A percentile compares a stretch with the other conserved stretches of the same genome.
These are phyloP conservation scores for Solanum etuberosum DNA, from an alignment of 257 asterid species.

Conservation along the genomic window DNA sequence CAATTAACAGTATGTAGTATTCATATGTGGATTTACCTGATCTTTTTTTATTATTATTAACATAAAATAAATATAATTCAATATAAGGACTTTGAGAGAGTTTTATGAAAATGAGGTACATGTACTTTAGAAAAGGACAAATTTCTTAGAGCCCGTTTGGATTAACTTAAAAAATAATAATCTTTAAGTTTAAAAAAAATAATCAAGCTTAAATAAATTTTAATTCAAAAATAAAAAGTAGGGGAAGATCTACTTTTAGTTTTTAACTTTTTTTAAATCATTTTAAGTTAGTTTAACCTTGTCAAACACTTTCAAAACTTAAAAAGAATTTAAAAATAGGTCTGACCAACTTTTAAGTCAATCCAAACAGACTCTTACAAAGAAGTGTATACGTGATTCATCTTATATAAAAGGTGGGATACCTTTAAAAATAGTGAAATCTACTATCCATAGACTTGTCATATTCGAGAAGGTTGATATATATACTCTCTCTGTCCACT, in stretches of 20 bases:
- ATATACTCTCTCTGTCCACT: too few species aligned
- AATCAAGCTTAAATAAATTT: too few species aligned
- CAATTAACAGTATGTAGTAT: background rate
- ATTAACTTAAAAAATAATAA: too few species aligned
- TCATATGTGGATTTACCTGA: background rate
- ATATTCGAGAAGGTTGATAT: background rate
- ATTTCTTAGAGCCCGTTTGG: background rate
- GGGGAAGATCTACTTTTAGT: background rate
- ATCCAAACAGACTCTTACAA: too few species aligned
- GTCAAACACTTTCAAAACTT: background rate
- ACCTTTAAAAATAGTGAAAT: too few species aligned
- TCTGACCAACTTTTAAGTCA: background rate
- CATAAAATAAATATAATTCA: background rate
- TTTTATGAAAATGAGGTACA: background rate
- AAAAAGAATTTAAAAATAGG: too few species aligned
- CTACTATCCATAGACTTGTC: background rate
- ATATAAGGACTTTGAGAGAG: background rate
- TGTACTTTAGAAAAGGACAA: background rate
- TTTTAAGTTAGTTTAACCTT: background rate
- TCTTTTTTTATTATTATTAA: background rate
- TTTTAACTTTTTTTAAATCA: too few species aligned
- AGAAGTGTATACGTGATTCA: background rate
- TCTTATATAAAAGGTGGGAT: background rate
- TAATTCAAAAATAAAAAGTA: too few species aligned
- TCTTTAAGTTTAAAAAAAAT: too few species aligned